Evolutionary conservation across 345 rosid species (phyloP).

Genomic region (Heritiera littoralis): DNA sequence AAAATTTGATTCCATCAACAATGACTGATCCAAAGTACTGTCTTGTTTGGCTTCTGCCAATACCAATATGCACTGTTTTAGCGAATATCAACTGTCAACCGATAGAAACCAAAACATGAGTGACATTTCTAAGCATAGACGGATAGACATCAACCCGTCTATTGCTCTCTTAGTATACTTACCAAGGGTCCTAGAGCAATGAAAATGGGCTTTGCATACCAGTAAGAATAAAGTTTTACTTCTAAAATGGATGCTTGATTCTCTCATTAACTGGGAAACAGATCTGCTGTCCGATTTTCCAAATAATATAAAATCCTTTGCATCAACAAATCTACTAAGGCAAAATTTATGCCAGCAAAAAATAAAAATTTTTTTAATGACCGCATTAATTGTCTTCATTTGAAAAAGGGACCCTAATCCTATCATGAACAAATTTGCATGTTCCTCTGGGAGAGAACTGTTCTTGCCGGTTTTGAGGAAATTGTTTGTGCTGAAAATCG

Average conservation of each 20-base stretch:
- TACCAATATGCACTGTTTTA: not conserved
- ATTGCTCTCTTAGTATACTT: not conserved
- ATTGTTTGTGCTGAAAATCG: no score
- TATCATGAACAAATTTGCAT: slow-evolving; percentile 61
- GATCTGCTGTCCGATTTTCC: not conserved
- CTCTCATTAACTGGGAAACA: not conserved
- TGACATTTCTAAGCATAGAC: not conserved
- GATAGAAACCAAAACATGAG: no score
- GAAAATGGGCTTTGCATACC: no score
- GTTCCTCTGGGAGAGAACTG: slow-evolving; percentile 38
- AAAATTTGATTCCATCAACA: not conserved
- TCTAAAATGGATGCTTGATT: not conserved
- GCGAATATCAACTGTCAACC: not conserved
- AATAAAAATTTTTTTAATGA: not conserved
- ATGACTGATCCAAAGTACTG: not conserved
- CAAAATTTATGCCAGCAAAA: not conserved
- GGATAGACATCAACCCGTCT: not conserved
- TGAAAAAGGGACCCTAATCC: slow-evolving; percentile 83
- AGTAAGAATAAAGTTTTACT: not conserved
- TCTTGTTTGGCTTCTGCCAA: not conserved
- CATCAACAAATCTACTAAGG: not conserved
- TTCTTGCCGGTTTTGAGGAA: slow-evolving; percentile 19
- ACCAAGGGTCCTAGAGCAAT: not conserved
- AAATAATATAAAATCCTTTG: not conserved
- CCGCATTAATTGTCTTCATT: slow-evolving; percentile 52